Percentiles rank a stretch among this genome's conserved stretches.
These are phyloP conservation scores for Pseudogymnoascus sp. DNA, from an alignment of 2,329 filamentous ascomycete genomes.

Conservation along the genomic window DNA sequence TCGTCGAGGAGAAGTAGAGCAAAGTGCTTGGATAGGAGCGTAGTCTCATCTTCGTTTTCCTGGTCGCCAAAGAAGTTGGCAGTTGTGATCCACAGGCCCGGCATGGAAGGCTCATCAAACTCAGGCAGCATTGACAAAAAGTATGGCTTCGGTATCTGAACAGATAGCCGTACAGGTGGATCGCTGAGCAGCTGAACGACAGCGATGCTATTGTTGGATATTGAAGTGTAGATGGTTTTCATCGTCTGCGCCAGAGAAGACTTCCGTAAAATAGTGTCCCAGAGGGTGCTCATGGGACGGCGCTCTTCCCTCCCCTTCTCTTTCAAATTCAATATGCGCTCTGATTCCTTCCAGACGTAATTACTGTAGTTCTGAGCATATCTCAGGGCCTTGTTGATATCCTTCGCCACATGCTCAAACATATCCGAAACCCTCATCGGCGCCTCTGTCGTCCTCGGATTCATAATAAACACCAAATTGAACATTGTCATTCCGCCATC, in stretches of 20 bases:
- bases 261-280: conserved; percentile 61
- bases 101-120: conserved; percentile 60
- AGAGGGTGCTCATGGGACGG: conserved; percentile 51
- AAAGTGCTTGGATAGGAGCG: conserved; percentile 76
- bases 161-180: conserved; percentile 52
- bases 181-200: conserved; percentile 64
- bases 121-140: conserved; percentile 68
- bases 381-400: conserved; percentile 85
- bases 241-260: conserved; percentile 79
- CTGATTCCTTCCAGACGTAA: conserved; percentile 88
- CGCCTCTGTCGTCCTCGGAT: conserved; percentile 70
- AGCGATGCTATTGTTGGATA: conserved; percentile 79
- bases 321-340: conserved; percentile 72
- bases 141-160: conserved; percentile 58
- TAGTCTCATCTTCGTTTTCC: conserved; percentile 58
- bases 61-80: conserved; percentile 68
- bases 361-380: conserved; percentile 85
- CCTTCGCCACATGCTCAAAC: conserved; percentile 83
- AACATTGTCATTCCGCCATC: conserved; percentile 77
- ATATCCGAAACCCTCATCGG: conserved; percentile 66
- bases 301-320: conserved; percentile 68
- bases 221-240: conserved; percentile 71
- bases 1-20: conserved; percentile 79
- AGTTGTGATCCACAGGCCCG: conserved; percentile 79
- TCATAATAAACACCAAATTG: conserved; percentile 87